A percentile compares a stretch with the other conserved stretches of the same genome.
Conservation (phyloP, 352 stramenopile species). For the Phytopythium mirpurense region DNA sequence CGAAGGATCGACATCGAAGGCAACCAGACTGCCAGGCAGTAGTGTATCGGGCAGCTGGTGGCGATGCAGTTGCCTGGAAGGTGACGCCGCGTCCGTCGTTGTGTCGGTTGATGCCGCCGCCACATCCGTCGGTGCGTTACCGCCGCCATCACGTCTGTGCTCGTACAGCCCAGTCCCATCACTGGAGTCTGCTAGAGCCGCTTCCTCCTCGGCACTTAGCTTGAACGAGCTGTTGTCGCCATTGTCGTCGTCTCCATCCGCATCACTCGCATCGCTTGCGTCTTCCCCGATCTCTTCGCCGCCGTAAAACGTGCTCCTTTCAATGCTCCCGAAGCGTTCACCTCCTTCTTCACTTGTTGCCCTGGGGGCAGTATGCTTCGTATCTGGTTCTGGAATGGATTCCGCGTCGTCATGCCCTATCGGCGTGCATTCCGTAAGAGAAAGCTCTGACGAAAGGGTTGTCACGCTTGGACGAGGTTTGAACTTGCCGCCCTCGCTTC, state of each 20-base stretch:
- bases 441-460: too few species aligned
- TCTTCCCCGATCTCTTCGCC: constrained; percentile 23
- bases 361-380: neutral
- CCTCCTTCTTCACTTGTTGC: neutral
- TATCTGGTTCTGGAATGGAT: too few species aligned
- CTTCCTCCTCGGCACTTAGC: constrained; percentile 5
- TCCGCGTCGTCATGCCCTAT: too few species aligned
- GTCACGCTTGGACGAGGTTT: neutral
- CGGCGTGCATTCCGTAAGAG: neutral
- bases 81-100: neutral
- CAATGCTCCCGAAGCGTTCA: constrained; percentile 1
- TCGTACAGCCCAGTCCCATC: neutral
- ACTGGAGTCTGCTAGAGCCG: neutral
- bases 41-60: neutral
- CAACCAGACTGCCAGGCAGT: neutral
- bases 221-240: constrained; percentile 2
- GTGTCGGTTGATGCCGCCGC: neutral
- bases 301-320: constrained; percentile 11
- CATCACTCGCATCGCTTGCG: constrained; percentile 42
- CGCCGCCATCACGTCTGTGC: neutral
- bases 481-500: neutral
- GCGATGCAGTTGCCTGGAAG: too few species aligned
- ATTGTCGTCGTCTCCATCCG: constrained; percentile 23
- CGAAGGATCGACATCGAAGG: neutral
- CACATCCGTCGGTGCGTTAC: neutral